phyloP scores from a whole-genome alignment of 1,284 basidiomycete genomes.

The Leucoagaricus sp. region DNA sequence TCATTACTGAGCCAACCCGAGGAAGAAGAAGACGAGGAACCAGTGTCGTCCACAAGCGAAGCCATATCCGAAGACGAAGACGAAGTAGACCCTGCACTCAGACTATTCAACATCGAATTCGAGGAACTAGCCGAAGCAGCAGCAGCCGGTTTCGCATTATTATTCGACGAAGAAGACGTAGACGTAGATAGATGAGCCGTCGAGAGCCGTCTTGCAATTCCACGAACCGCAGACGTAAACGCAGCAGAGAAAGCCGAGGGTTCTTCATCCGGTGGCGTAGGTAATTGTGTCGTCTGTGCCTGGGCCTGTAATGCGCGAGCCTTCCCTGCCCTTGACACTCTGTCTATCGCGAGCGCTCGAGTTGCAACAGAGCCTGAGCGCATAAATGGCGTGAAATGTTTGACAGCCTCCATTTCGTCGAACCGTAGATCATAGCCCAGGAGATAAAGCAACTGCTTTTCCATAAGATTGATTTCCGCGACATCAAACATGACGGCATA shows the following conservation, averaged over 20 bases:
- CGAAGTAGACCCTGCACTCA: slow-evolving; percentile 44
- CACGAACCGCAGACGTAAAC: slow-evolving; percentile 51
- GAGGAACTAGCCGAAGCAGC: slow-evolving; percentile 17
- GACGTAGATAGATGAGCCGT: slow-evolving; percentile 42
- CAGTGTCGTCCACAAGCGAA: slow-evolving; percentile 64
- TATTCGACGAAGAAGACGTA: slow-evolving; percentile 5
- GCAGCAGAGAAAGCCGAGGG: slow-evolving; percentile 27
- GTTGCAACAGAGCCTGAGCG: slow-evolving; percentile 45
- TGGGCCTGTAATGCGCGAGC: slow-evolving; percentile 51
- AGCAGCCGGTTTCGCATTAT: background rate
- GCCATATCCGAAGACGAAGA: slow-evolving; percentile 61
- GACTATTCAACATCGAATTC: slow-evolving; percentile 28
- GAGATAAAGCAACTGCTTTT: slow-evolving; percentile 88
- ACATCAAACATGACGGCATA: slow-evolving; percentile 79
- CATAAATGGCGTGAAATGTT: slow-evolving; percentile 66
- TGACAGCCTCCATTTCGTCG: slow-evolving; percentile 74
- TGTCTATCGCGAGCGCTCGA: slow-evolving; percentile 54
- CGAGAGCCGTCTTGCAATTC: slow-evolving; percentile 56
- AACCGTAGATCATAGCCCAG: slow-evolving; percentile 91
- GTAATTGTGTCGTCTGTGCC: slow-evolving; percentile 29
- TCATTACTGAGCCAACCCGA: slow-evolving; percentile 51
- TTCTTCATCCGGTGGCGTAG: slow-evolving; percentile 14
- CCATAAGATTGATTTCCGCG: slow-evolving; percentile 93
- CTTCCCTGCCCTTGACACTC: slow-evolving; percentile 55
- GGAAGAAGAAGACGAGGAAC: slow-evolving; percentile 58